Base-by-base conservation (phyloP, 306 rosid genomes). In the Lathyrus tuberosus region DNA sequence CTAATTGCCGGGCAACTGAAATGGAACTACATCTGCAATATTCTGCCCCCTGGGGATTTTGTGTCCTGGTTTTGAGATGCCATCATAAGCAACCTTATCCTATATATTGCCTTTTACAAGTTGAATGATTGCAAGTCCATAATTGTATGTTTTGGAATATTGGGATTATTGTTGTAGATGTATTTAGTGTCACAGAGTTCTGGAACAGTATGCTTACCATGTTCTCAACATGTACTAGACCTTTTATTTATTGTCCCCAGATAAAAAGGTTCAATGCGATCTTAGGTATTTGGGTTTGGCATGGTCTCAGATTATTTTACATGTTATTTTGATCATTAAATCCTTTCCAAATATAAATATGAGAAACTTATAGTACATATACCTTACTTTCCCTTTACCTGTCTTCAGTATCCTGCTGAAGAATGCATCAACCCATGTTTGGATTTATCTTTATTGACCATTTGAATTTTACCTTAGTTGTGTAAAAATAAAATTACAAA, bases 271-370 rank as follows among this genome's bases (percentile, higher is more conserved):
- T 14, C 3, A 62, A 70, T 63, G 35, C 11, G 41, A 53, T 70
- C 61, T 41, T 40, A 17, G 31, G 18, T 28, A 47, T 76, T 68
- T 53, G 13, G 59, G 30, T 70, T 62, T 70, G 71, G 52, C 33
- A 42, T 33, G 13, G 52, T 62, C 62, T 62, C 59, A 51, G 42
- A 77, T 53, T 53, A 35, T 77, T 31, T 68, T 59, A 33, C 11
- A 43, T 62, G 33, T 31, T 76, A 53, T 28, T 62, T 30, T 76
- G 60, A 62, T 69, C 14, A 76, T 69, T 76, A 62, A 52, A 62
- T 70, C 30, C 71, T 76, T 62, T 69, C 67, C 71, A 69, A 38
- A 76, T 60, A 9, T 61, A 69, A 61, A 76, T 15, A 22, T 9
- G 18, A 60, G 15, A 38, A 26, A 60, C 46, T 11, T 75, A 47